phyloP scores from a whole-genome alignment of 2,329 filamentous ascomycete genomes.

The Onygenales sp. region DNA sequence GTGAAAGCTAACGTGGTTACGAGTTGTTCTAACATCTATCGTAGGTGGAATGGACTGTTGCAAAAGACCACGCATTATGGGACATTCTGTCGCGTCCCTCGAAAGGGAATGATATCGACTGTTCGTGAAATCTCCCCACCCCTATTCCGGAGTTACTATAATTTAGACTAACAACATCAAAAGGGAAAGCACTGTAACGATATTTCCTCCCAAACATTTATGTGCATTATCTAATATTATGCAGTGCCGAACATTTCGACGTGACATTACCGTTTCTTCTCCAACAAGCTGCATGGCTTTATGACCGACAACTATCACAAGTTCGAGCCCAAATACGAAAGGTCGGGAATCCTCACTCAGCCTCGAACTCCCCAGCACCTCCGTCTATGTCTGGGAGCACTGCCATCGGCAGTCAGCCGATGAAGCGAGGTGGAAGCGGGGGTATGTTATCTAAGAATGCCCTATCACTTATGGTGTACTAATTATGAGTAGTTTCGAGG shows the following conservation, averaged over 20 bases:
- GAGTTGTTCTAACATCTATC: slow-evolving; percentile 13
- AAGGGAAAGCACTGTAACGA: slow-evolving; percentile 66
- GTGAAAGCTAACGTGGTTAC: slow-evolving; percentile 6
- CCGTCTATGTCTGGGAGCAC: slow-evolving; percentile 34
- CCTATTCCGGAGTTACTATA: neutral
- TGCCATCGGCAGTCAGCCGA: slow-evolving; percentile 26
- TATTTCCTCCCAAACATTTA: neutral
- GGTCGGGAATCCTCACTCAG: slow-evolving; percentile 33
- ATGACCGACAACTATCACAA: slow-evolving; percentile 81
- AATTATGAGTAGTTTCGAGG: slow-evolving; percentile 23
- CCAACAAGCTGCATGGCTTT: slow-evolving; percentile 88
- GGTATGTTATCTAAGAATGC: slow-evolving; percentile 15
- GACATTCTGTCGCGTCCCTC: slow-evolving; percentile 74
- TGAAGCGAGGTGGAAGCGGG: slow-evolving; percentile 22
- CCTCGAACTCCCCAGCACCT: slow-evolving; percentile 32
- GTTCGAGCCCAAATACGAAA: slow-evolving; percentile 84
- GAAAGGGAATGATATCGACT: slow-evolving; percentile 74
- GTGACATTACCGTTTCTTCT: slow-evolving; percentile 82
- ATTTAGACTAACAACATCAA: slow-evolving; percentile 3
- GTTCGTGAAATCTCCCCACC: slow-evolving; percentile 40
- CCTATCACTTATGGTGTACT: neutral
- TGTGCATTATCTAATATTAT: slow-evolving; percentile 2
- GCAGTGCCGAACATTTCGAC: slow-evolving; percentile 64
- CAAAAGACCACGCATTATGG: slow-evolving; percentile 85
- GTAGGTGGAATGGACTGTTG: slow-evolving; percentile 77